Percentiles rank a stretch among this genome's conserved stretches.
phyloP scores from a whole-genome alignment of 371 early-diverging fungal species.

The Mortierella sp. region DNA sequence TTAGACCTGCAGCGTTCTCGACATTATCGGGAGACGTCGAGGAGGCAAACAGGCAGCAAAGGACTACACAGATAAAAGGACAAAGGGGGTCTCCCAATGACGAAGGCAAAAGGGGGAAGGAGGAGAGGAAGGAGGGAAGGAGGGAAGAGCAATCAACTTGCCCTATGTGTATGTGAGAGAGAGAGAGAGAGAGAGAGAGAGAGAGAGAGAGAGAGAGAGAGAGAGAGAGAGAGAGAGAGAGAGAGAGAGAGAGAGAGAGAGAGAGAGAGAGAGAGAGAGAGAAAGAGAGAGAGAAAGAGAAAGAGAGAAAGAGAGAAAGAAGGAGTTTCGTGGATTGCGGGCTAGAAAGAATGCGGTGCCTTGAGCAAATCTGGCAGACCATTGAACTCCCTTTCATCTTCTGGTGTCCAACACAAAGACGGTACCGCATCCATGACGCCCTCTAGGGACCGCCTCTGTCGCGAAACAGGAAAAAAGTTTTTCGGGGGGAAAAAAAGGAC shows the following conservation, averaged over 20 bases:
- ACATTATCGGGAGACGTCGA: no score
- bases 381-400: neutral
- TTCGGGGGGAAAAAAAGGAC: no score
- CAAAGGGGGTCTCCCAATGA: neutral
- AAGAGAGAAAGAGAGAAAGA: neutral
- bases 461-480: no score
- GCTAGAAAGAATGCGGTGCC: neutral
- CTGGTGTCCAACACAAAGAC: neutral
- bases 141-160: neutral
- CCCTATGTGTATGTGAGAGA: neutral
- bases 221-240: neutral
- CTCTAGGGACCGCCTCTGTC: no score
- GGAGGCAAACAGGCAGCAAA: neutral
- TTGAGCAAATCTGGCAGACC: neutral
- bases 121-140: neutral
- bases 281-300: slow-evolving; percentile 1
- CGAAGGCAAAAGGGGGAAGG: neutral
- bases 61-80: neutral
- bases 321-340: neutral
- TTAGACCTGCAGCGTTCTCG: no score
- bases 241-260: no score
- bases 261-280: no score
- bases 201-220: neutral
- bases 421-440: no score
- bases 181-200: neutral